A percentile compares a stretch with the other conserved stretches of the same genome.
These are phyloP conservation scores for Fraxinus pennsylvanica DNA, from an alignment of 257 asterid species.

Conservation along the genomic window DNA sequence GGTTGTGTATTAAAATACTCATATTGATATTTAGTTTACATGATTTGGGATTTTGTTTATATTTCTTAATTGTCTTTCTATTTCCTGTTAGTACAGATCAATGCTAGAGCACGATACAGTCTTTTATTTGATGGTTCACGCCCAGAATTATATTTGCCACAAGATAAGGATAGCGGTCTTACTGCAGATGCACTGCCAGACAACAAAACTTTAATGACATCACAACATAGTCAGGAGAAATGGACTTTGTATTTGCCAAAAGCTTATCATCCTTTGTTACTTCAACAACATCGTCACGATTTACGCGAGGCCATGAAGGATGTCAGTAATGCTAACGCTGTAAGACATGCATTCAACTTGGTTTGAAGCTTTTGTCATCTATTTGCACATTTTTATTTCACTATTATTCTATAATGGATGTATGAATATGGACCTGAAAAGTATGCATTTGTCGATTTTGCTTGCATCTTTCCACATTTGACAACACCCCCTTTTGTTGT, in stretches of 20 bases:
- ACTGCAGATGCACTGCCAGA: slow-evolving; percentile 37
- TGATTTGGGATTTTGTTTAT: slow-evolving; percentile 16
- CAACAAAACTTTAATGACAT: slow-evolving; percentile 36
- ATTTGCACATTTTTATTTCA: background rate
- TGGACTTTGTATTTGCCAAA: slow-evolving; percentile 84
- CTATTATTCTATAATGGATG: slow-evolving; percentile 12
- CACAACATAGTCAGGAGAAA: slow-evolving; percentile 48
- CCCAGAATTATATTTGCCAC: slow-evolving; percentile 76
- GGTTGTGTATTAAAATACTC: slow-evolving; percentile 4
- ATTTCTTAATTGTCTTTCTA: slow-evolving; percentile 13
- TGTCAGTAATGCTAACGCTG: slow-evolving; percentile 73
- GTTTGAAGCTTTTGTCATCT: slow-evolving; percentile 17
- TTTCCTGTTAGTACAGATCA: slow-evolving; percentile 51
- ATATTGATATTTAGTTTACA: slow-evolving; percentile 14
- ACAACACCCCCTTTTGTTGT: background rate
- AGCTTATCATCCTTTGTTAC: slow-evolving; percentile 82
- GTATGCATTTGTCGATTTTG: background rate
- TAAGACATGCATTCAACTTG: slow-evolving; percentile 43
- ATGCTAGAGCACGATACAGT: slow-evolving; percentile 89
- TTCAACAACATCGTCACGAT: slow-evolving; percentile 69
- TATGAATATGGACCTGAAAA: slow-evolving; percentile 10
- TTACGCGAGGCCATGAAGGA: slow-evolving; percentile 72
- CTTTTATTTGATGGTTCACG: slow-evolving; percentile 79
- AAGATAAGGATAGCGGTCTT: slow-evolving; percentile 42
- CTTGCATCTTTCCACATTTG: slow-evolving; percentile 12